Conservation (phyloP, 148 eudicot species). For the Cornus controversa region DNA sequence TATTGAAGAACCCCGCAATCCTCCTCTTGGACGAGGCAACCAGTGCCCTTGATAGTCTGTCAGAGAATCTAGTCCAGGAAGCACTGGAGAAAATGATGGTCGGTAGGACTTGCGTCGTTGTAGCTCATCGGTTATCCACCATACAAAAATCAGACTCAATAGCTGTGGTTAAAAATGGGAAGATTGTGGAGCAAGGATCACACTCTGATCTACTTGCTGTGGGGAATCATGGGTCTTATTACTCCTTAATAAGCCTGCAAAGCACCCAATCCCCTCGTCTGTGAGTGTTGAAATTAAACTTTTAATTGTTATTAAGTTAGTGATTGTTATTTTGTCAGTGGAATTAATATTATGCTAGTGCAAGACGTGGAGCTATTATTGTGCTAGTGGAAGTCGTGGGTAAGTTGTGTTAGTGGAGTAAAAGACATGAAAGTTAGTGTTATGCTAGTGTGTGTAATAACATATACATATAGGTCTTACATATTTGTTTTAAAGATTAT, state of each 20-base stretch:
- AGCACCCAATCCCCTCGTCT: neutral
- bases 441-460: too few relatives aligned
- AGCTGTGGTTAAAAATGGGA: conserved; percentile 17
- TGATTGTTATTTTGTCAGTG: too few relatives aligned
- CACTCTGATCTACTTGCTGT: conserved; percentile 8
- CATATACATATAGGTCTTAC: too few relatives aligned
- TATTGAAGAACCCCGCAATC: conserved; percentile 18
- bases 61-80: conserved; percentile 20
- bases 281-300: too few relatives aligned
- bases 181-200: conserved; percentile 15
- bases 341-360: too few relatives aligned
- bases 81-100: conserved; percentile 22
- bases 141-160: conserved; percentile 13
- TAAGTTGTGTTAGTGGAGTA: too few relatives aligned
- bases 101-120: conserved; percentile 19
- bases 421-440: too few relatives aligned
- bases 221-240: neutral
- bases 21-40: conserved; percentile 25
- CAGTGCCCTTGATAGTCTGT: conserved; percentile 20
- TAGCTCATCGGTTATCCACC: conserved; percentile 22
- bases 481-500: too few relatives aligned
- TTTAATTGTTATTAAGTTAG: too few relatives aligned
- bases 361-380: too few relatives aligned
- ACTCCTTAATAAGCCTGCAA: conserved; percentile 8
- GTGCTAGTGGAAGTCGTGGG: too few relatives aligned